phyloP scores from a whole-genome alignment of 257 asterid genomes.

The Forsythia suspensa region DNA sequence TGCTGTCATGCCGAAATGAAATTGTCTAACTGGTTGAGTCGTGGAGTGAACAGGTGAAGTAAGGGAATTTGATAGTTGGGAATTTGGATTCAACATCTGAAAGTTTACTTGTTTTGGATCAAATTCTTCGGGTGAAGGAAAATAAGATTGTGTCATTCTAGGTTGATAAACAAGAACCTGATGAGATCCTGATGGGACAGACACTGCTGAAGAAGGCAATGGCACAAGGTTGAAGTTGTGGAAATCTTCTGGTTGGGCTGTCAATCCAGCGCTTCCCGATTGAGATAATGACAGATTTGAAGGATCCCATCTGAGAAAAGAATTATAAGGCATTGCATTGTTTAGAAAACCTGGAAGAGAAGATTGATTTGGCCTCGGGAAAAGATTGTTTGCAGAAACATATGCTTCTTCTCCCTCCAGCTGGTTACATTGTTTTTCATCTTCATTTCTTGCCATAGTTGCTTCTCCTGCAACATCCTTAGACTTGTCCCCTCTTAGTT shows the following conservation, averaged over 20 bases:
- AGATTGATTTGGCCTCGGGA: conserved; percentile 29
- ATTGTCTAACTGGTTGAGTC: conserved; percentile 34
- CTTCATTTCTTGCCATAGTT: conserved; percentile 28
- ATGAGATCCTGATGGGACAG: conserved; percentile 36
- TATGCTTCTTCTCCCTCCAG: conserved; percentile 27
- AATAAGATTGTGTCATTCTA: conserved; percentile 49
- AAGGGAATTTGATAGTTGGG: conserved; percentile 28
- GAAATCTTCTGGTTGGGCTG: conserved; percentile 49
- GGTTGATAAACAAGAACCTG: conserved; percentile 57
- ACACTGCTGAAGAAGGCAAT: conserved; percentile 24
- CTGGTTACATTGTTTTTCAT: conserved; percentile 17
- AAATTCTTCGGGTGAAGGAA: conserved; percentile 42
- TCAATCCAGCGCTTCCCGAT: conserved; percentile 35
- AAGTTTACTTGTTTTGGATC: conserved; percentile 39
- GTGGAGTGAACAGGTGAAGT: conserved; percentile 28
- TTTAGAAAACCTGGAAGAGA: conserved; percentile 28
- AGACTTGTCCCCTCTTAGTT: conserved; percentile 21
- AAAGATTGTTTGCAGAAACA: conserved; percentile 27
- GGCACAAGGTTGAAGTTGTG: conserved; percentile 46
- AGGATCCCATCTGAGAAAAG: conserved; percentile 69
- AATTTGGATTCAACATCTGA: conserved; percentile 36
- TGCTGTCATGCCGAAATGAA: conserved; percentile 52
- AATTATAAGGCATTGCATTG: conserved; percentile 26
- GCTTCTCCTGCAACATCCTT: conserved; percentile 30
- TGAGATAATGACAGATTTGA: conserved; percentile 56